phyloP scores from a whole-genome alignment of 495 filamentous ascomycete genomes.

The Rostrohypoxylon terebratum region DNA sequence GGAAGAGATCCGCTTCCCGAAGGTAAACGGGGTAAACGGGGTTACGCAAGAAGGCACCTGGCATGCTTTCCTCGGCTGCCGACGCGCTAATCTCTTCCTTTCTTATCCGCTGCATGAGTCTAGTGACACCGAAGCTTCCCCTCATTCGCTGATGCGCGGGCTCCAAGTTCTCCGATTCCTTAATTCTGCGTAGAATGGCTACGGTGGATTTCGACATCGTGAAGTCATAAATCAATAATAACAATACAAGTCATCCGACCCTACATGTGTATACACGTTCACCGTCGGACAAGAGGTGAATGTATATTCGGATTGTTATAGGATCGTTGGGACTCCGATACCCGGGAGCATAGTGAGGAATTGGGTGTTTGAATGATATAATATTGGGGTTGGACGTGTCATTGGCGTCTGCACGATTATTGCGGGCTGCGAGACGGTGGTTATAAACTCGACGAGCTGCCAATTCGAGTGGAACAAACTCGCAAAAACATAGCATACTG shows the following conservation, averaged over 20 bases:
- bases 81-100: slow-evolving; percentile 38
- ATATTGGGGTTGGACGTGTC: not conserved
- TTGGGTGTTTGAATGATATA: not conserved
- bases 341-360: not conserved
- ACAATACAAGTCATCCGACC: not conserved
- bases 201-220: slow-evolving; percentile 29
- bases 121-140: slow-evolving; percentile 32
- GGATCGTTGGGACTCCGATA: not conserved
- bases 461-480: not conserved
- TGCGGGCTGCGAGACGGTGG: not conserved
- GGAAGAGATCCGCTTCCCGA: slow-evolving; percentile 5
- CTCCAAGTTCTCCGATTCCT: not conserved
- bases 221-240: not conserved
- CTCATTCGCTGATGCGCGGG: slow-evolving; percentile 26
- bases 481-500: not conserved
- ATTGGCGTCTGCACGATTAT: not conserved
- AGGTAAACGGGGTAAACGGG: too few species aligned
- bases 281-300: slow-evolving; percentile 4
- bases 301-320: not conserved
- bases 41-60: not conserved
- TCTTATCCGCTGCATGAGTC: slow-evolving; percentile 28
- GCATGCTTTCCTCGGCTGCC: not conserved
- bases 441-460: not conserved
- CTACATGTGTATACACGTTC: not conserved
- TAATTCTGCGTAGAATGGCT: not conserved